Evolutionary conservation across 371 early-diverging fungal genomes (phyloP).

Genomic region (Dinochytrium kinnereticum): DNA sequence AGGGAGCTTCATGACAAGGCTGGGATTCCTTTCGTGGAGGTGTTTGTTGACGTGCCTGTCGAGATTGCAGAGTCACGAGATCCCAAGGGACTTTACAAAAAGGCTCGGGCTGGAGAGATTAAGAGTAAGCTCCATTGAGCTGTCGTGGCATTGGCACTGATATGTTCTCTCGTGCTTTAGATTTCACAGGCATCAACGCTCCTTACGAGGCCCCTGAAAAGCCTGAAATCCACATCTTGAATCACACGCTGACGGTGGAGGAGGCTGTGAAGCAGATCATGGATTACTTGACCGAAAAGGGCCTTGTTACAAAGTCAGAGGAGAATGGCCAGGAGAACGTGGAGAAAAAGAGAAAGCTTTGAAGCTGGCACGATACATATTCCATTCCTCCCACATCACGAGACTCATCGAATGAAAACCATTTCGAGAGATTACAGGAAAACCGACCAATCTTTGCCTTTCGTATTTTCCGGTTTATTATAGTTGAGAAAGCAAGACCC

Average conservation of each 20-base stretch:
- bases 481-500: no score
- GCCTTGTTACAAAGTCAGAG: neutral
- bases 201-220: constrained; percentile 87
- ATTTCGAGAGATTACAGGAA: no score
- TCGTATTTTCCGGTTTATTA: no score
- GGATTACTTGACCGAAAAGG: constrained; percentile 28
- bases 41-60: constrained; percentile 86
- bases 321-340: neutral
- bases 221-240: constrained; percentile 86
- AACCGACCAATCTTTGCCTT: no score
- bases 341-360: constrained; percentile 9
- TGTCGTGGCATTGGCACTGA: neutral
- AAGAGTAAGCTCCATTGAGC: constrained; percentile 57
- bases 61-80: constrained; percentile 89
- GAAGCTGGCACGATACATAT: neutral
- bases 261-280: constrained; percentile 41
- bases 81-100: constrained; percentile 96
- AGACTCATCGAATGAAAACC: no score
- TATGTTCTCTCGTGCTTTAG: no score
- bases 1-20: constrained; percentile 76
- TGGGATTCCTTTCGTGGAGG: constrained; percentile 82
- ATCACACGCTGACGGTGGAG: constrained; percentile 72
- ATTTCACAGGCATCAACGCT: constrained; percentile 92
- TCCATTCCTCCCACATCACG: no score
- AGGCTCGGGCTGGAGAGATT: constrained; percentile 90